Evolutionary conservation across 2,329 filamentous ascomycete genomes (phyloP).

Genomic region (Ophiostoma quercus): DNA sequence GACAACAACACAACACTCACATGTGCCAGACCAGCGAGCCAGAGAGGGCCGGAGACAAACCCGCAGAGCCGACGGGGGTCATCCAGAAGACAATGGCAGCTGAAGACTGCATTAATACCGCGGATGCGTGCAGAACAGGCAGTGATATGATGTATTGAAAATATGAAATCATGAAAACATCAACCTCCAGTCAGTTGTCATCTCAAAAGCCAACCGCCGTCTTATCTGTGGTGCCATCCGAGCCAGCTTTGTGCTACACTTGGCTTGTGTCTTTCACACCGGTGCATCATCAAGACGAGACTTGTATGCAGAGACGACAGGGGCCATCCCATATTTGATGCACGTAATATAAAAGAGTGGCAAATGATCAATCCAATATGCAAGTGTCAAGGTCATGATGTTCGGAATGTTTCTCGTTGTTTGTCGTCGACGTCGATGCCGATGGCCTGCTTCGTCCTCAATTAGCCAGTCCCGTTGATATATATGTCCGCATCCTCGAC

Average conservation of each 20-base stretch:
- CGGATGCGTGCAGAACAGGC: background rate
- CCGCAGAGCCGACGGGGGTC: background rate
- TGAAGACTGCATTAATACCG: conserved; percentile 4
- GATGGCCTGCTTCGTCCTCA: background rate
- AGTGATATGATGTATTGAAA: too few relatives aligned
- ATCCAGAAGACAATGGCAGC: background rate
- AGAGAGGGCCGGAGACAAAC: background rate
- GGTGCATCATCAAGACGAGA: conserved; percentile 6
- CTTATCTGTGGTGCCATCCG: background rate
- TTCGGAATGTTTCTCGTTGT: background rate
- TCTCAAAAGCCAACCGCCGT: background rate
- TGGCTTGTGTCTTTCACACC: background rate
- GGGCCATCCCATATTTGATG: background rate
- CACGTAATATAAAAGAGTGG: background rate
- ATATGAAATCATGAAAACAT: too few relatives aligned
- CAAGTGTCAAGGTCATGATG: background rate
- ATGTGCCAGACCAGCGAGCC: background rate
- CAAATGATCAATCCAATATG: background rate
- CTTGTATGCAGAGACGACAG: background rate
- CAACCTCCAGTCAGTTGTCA: background rate
- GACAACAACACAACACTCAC: background rate
- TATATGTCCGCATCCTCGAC: background rate
- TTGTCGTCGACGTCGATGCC: background rate
- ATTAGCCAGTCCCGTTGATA: background rate
- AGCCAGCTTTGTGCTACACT: background rate